Evolutionary conservation across 345 rosid genomes (phyloP).

Genomic region (sweet orange (Citrus sinensis)): DNA sequence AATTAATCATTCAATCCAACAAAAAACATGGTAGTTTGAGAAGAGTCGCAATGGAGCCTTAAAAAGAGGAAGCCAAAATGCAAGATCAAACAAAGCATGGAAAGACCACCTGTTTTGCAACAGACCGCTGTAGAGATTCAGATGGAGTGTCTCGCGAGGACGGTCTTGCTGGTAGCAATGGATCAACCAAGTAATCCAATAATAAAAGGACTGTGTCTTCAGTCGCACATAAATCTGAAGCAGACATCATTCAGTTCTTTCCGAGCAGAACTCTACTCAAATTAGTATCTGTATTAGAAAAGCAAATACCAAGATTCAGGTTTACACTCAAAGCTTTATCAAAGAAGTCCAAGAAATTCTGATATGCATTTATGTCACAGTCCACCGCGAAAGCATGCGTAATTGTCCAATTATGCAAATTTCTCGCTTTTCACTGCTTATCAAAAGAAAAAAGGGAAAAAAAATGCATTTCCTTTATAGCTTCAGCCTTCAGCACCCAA

Average conservation of each 20-base stretch:
- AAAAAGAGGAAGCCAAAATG: not conserved
- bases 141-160: slow-evolving; percentile 34
- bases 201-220: slow-evolving; percentile 66
- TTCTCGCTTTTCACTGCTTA: not conserved
- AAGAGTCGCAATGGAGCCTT: not conserved
- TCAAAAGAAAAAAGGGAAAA: not conserved
- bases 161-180: slow-evolving; percentile 51
- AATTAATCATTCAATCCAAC: not conserved
- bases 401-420: not conserved
- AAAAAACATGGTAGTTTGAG: not conserved
- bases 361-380: not conserved
- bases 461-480: not conserved
- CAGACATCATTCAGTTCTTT: slow-evolving; percentile 21
- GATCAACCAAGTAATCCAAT: slow-evolving; percentile 63
- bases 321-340: not conserved
- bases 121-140: slow-evolving; percentile 34
- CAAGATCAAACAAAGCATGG: not conserved
- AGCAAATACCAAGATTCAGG: not conserved
- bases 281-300: not conserved
- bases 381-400: not conserved
- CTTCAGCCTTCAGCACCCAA: too few species aligned
- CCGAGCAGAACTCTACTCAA: not conserved
- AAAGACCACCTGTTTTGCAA: slow-evolving; percentile 65
- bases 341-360: not conserved
- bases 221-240: slow-evolving; percentile 43